A percentile compares a stretch with the other conserved stretches of the same genome.
phyloP scores from a whole-genome alignment of 1,284 basidiomycete species.

The Neonothopanus nambi region DNA sequence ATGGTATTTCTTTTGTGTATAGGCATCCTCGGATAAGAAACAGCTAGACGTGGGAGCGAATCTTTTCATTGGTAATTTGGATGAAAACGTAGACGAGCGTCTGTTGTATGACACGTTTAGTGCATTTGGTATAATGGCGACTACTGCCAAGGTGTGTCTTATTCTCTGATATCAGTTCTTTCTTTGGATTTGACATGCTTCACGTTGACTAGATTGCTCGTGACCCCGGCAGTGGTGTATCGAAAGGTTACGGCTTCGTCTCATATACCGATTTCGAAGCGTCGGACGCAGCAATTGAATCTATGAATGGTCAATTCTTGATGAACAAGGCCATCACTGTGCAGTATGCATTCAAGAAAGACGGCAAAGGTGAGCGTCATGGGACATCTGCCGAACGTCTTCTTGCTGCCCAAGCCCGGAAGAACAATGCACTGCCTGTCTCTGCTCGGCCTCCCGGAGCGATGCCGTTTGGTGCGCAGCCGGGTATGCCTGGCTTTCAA shows the following conservation, averaged over 20 bases:
- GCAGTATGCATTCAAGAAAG: slow-evolving; percentile 98
- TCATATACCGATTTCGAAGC: slow-evolving; percentile 97
- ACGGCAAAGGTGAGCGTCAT: slow-evolving; percentile 96
- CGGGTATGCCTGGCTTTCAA: slow-evolving; percentile 64
- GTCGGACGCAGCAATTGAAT: slow-evolving; percentile 93
- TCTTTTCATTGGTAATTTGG: slow-evolving; percentile 93
- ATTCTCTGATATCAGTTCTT: background rate
- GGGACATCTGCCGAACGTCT: slow-evolving; percentile 94
- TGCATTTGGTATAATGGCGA: slow-evolving; percentile 91
- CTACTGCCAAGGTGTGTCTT: slow-evolving; percentile 84
- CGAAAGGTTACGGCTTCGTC: slow-evolving; percentile 97
- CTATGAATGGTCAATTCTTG: slow-evolving; percentile 96
- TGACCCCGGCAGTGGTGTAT: slow-evolving; percentile 80
- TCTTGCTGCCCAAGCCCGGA: slow-evolving; percentile 92
- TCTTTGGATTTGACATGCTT: slow-evolving; percentile 12
- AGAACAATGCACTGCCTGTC: slow-evolving; percentile 86
- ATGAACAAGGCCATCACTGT: slow-evolving; percentile 98
- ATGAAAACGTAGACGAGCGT: slow-evolving; percentile 92
- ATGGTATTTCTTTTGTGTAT: slow-evolving; percentile 16
- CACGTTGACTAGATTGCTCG: slow-evolving; percentile 73
- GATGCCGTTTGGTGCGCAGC: slow-evolving; percentile 63
- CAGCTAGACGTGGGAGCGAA: slow-evolving; percentile 98
- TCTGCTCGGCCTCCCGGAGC: slow-evolving; percentile 70
- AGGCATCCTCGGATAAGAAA: slow-evolving; percentile 96
- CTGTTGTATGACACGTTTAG: slow-evolving; percentile 94